These are phyloP conservation scores for Sordariomycetes sp. DNA, from an alignment of 2,329 filamentous ascomycete genomes.

Conservation along the genomic window DNA sequence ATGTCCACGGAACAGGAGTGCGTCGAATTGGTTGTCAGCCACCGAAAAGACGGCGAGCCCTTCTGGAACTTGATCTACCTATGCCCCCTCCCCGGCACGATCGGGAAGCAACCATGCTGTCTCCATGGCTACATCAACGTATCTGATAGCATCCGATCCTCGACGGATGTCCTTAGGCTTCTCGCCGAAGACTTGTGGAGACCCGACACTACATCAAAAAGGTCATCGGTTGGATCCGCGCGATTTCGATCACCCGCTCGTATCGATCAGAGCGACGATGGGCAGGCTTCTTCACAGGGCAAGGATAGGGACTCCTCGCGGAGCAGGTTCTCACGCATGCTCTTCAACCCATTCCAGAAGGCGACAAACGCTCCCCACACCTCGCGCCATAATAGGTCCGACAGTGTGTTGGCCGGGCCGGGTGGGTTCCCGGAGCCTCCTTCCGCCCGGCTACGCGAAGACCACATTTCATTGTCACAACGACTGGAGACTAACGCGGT, in stretches of 20 bases:
- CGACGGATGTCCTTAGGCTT: constrained; percentile 23
- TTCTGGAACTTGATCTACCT: constrained; percentile 48
- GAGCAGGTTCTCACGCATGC: constrained; percentile 15
- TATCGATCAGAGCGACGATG: neutral
- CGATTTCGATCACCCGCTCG: neutral
- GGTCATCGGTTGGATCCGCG: constrained; percentile 20
- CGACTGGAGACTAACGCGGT: constrained; percentile 10
- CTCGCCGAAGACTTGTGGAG: neutral
- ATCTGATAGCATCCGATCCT: constrained; percentile 38
- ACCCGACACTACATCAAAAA: constrained; percentile 24
- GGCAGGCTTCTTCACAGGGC: constrained; percentile 12
- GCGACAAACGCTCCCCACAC: neutral
- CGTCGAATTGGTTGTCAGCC: constrained; percentile 39
- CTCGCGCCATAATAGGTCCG: neutral
- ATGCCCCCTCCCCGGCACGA: constrained; percentile 36
- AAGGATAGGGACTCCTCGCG: constrained; percentile 12
- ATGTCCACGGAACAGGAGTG: constrained; percentile 30
- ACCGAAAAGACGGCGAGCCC: constrained; percentile 36
- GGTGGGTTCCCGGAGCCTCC: neutral
- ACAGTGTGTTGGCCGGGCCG: neutral
- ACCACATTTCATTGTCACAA: neutral
- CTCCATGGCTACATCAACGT: constrained; percentile 48
- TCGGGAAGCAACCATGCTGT: constrained; percentile 38
- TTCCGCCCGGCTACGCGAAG: neutral
- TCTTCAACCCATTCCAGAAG: constrained; percentile 21